These are phyloP conservation scores for Zoysia matrella DNA, from an alignment of 202 grass and related monocot genomes.

Conservation along the genomic window DNA sequence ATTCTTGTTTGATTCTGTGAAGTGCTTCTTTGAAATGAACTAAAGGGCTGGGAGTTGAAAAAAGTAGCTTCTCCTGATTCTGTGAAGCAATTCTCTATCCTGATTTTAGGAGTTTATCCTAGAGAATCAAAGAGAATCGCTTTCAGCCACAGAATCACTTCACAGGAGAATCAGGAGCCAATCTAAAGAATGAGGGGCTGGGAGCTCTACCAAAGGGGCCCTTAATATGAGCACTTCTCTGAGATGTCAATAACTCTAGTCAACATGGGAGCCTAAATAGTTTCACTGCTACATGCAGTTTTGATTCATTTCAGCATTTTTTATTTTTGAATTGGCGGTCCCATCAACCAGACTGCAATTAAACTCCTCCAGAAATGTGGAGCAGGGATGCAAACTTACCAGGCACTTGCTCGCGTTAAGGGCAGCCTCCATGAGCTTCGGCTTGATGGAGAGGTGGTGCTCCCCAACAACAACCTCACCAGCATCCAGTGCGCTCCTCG, in stretches of 20 bases:
- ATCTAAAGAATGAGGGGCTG: too few species aligned
- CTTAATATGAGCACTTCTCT: neutral
- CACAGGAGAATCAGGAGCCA: too few species aligned
- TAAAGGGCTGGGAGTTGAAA: too few species aligned
- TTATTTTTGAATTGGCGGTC: neutral
- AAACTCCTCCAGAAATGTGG: neutral
- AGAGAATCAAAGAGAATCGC: too few species aligned
- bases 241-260: neutral
- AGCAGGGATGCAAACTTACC: conserved; percentile 53
- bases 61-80: too few species aligned
- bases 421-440: conserved; percentile 62
- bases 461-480: conserved; percentile 53
- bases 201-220: too few species aligned
- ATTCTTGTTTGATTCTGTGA: too few species aligned
- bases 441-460: conserved; percentile 56
- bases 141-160: too few species aligned
- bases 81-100: too few species aligned
- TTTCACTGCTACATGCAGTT: conserved; percentile 4
- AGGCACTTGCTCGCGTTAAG: conserved; percentile 69
- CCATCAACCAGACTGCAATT: neutral
- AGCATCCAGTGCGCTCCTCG: conserved; percentile 63
- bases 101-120: too few species aligned
- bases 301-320: neutral
- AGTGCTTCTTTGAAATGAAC: too few species aligned
- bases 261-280: neutral